Conservation (phyloP, 371 early-diverging fungal genomes). For the Parasitella parasitica region DNA sequence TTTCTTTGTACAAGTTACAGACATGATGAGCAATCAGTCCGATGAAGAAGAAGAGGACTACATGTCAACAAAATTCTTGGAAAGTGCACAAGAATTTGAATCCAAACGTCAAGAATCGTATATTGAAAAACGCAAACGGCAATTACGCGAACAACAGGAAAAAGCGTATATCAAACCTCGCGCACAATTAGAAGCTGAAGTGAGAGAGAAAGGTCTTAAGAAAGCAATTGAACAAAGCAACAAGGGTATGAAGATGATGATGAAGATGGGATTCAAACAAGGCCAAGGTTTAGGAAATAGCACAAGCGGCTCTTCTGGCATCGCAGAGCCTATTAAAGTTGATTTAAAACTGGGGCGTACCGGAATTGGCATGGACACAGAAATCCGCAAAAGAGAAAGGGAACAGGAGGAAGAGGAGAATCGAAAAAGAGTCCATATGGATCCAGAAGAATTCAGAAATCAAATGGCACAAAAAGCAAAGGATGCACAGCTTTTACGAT, state of each 20-base stretch:
- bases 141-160: constrained; percentile 45
- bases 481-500: constrained; percentile 26
- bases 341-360: constrained; percentile 47
- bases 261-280: constrained; percentile 72
- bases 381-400: constrained; percentile 28
- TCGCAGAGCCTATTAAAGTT: constrained; percentile 49
- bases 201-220: constrained; percentile 54
- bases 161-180: constrained; percentile 50
- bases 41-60: constrained; percentile 58
- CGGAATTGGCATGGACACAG: constrained; percentile 51
- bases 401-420: constrained; percentile 38
- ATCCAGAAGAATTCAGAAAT: constrained; percentile 39
- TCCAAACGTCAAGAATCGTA: constrained; percentile 29
- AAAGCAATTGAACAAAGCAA: constrained; percentile 50
- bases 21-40: neutral
- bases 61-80: constrained; percentile 59
- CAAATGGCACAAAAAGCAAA: constrained; percentile 33
- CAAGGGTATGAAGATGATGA: constrained; percentile 69
- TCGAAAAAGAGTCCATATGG: constrained; percentile 25
- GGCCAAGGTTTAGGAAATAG: constrained; percentile 38
- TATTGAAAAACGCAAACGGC: constrained; percentile 49
- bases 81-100: constrained; percentile 35
- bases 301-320: constrained; percentile 9
- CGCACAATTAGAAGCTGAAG: constrained; percentile 47
- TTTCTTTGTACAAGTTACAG: neutral